Conservation (phyloP, 108 stramenopile genomes). For the Tribonema minus region DNA sequence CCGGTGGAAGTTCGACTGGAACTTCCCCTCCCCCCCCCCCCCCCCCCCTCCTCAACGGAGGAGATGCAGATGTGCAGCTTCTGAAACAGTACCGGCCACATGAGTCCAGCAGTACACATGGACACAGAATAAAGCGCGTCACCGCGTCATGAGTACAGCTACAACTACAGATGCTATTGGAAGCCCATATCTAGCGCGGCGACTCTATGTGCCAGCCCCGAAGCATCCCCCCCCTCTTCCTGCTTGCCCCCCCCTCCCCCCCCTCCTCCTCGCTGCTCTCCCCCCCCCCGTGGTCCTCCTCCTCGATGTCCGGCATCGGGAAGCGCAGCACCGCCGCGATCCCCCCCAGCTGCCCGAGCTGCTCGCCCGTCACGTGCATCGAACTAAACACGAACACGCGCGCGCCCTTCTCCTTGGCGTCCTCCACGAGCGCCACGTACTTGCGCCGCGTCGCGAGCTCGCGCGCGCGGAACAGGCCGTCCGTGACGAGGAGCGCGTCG, state of each 20-base stretch:
- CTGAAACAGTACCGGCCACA: too few relatives aligned
- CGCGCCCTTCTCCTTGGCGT: constrained; percentile 75
- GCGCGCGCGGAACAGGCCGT: constrained; percentile 80
- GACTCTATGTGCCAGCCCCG: constrained; percentile 9
- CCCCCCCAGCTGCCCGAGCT: constrained; percentile 81
- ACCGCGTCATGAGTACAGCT: too few relatives aligned
- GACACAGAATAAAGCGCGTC: too few relatives aligned
- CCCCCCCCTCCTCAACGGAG: too few relatives aligned
- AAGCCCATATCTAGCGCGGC: constrained; percentile 23
- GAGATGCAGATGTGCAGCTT: too few relatives aligned
- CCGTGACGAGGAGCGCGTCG: constrained; percentile 82
- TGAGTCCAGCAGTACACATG: too few relatives aligned
- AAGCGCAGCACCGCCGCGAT: constrained; percentile 69
- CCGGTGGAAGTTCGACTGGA: too few relatives aligned
- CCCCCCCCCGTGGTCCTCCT: constrained; percentile 18
- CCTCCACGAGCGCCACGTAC: constrained; percentile 83
- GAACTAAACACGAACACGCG: constrained; percentile 72
- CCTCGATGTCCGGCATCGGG: constrained; percentile 14
- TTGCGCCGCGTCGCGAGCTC: constrained; percentile 66
- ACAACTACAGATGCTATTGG: too few relatives aligned
- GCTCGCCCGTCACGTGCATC: constrained; percentile 88
- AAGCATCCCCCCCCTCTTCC: too few relatives aligned
- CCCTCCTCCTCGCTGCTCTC: constrained; percentile 13
- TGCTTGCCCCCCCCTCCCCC: constrained; percentile 10
- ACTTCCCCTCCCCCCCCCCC: too few relatives aligned